phyloP scores from a whole-genome alignment of 805 yeast species.

The Candida ipomoeae region DNA sequence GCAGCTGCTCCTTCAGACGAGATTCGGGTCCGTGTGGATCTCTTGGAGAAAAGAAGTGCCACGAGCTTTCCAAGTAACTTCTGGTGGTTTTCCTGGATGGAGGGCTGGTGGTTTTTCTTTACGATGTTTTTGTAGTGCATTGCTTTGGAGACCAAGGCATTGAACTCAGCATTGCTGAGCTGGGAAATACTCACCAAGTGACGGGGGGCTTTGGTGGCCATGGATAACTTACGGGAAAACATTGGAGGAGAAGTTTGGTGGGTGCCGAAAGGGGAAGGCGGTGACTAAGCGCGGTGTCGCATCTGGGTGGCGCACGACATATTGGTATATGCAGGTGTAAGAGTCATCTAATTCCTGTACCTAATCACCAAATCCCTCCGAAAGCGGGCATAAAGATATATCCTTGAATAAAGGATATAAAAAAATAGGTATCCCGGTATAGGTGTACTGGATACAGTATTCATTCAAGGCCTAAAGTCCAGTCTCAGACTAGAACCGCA shows the following conservation, averaged over 20 bases:
- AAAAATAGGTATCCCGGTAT: too few relatives aligned
- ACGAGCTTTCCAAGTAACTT: conserved; percentile 76
- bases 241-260: conserved; percentile 1
- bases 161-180: conserved; percentile 67
- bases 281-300: conserved; percentile 17
- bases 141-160: conserved; percentile 70
- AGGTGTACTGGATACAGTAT: too few relatives aligned
- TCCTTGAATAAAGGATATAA: too few relatives aligned
- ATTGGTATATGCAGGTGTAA: background rate
- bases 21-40: conserved; percentile 93
- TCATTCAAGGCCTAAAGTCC: too few relatives aligned
- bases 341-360: background rate
- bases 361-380: too few relatives aligned
- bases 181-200: conserved; percentile 84
- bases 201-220: conserved; percentile 35
- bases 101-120: conserved; percentile 45
- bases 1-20: conserved; percentile 93
- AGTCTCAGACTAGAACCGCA: too few relatives aligned
- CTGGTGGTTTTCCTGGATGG: conserved; percentile 34
- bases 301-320: conserved; percentile 16
- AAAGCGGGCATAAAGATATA: too few relatives aligned
- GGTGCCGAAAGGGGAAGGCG: conserved; percentile 12
- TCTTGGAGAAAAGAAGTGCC: conserved; percentile 80
- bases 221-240: conserved; percentile 15
- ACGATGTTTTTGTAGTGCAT: conserved; percentile 59